A percentile compares a stretch with the other conserved stretches of the same genome.
phyloP scores from a whole-genome alignment of 257 asterid species.

The Coffea canephora region DNA sequence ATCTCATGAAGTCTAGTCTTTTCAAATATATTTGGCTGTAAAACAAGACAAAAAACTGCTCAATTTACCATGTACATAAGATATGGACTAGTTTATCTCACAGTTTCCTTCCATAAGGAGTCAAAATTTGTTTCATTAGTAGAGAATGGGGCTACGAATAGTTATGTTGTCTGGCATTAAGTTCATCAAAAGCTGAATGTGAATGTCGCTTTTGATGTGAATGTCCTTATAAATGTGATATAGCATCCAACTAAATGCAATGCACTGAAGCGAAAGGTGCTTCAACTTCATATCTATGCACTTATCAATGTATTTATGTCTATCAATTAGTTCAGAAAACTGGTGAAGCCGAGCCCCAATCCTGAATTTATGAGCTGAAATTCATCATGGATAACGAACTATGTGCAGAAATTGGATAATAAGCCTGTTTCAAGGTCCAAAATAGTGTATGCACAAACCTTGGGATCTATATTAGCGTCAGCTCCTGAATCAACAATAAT shows the following conservation, averaged over 20 bases:
- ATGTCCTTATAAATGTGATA: too few species aligned
- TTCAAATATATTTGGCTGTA: not conserved
- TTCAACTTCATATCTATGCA: not conserved
- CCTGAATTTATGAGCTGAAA: not conserved
- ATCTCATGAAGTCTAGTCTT: not conserved
- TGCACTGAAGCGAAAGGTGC: not conserved
- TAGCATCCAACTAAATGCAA: not conserved
- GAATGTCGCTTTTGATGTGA: too few species aligned
- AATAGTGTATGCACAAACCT: conserved; percentile 40
- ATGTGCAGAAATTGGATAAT: not conserved
- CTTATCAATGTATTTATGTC: not conserved
- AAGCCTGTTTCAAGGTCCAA: conserved; percentile 4
- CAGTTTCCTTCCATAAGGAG: not conserved
- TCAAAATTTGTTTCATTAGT: not conserved
- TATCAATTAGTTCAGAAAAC: not conserved
- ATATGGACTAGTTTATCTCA: not conserved
- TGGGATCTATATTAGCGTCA: conserved; percentile 79
- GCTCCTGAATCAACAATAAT: conserved; percentile 91
- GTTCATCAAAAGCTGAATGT: not conserved
- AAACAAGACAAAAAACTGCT: not conserved
- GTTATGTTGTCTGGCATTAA: too few species aligned
- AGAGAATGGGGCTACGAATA: not conserved
- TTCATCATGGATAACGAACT: not conserved
- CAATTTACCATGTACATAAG: not conserved
- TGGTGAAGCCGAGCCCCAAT: too few species aligned